Evolutionary conservation across 2,329 filamentous ascomycete genomes (phyloP).

Genomic region (Chaetothyriales sp.): DNA sequence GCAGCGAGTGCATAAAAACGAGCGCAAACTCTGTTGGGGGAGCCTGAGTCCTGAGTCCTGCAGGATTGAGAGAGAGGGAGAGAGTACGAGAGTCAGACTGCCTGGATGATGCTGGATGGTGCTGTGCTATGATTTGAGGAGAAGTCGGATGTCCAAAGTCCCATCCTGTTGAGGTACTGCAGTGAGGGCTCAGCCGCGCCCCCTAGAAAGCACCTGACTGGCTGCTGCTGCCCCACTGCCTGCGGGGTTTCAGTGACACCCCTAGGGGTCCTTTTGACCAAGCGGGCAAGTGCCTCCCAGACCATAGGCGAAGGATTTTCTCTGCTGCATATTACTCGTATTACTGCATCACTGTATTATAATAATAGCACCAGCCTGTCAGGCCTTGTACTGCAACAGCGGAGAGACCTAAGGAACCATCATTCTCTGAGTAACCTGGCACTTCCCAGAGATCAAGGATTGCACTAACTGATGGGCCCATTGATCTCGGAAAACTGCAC

Average conservation of each 20-base stretch:
- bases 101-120: background rate
- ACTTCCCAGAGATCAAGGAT: background rate
- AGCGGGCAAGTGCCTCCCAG: no score
- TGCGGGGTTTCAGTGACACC: constrained; percentile 30
- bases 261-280: no score
- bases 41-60: background rate
- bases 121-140: background rate
- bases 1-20: background rate
- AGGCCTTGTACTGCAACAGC: no score
- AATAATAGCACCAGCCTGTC: no score
- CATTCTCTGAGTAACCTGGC: no score
- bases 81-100: background rate
- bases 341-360: no score
- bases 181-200: background rate
- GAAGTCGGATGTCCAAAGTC: background rate
- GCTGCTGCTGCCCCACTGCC: background rate
- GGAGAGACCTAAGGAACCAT: no score
- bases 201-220: no score
- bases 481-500: background rate
- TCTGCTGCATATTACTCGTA: no score
- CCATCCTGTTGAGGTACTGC: no score
- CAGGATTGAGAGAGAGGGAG: background rate
- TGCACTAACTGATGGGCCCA: background rate
- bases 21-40: background rate
- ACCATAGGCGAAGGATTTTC: no score